A percentile compares a stretch with the other conserved stretches of the same genome.
Conservation (phyloP, 2,329 filamentous ascomycete species). For the Arthrobotrys megalospora region DNA sequence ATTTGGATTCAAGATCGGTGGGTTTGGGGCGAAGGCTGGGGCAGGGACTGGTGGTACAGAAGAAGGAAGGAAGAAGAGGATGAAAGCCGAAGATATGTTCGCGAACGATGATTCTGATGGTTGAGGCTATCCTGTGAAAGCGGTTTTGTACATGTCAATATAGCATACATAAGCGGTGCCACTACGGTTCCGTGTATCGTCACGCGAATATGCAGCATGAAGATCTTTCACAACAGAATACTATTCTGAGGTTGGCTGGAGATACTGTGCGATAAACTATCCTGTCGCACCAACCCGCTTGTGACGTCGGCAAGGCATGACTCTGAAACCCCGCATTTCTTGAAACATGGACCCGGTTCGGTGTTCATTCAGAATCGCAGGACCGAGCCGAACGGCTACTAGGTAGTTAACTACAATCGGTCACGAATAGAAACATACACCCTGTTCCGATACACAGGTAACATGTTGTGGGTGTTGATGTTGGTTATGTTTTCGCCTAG, state of each 20-base stretch:
- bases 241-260: constrained; percentile 42
- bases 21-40: constrained; percentile 52
- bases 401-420: background rate
- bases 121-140: constrained; percentile 11
- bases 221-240: constrained; percentile 24
- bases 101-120: constrained; percentile 76
- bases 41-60: constrained; percentile 65
- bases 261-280: constrained; percentile 1
- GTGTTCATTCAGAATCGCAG: constrained; percentile 7
- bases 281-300: background rate
- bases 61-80: constrained; percentile 73
- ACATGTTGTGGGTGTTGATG: constrained; percentile 5
- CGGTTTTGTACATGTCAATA: constrained; percentile 3
- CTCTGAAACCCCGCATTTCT: constrained; percentile 2
- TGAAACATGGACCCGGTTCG: constrained; percentile 15
- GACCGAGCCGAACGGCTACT: constrained; percentile 9
- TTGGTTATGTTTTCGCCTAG: background rate
- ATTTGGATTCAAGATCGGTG: constrained; percentile 64
- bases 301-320: constrained; percentile 12
- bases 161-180: constrained; percentile 2
- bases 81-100: constrained; percentile 89
- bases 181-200: constrained; percentile 2
- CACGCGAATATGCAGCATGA: constrained; percentile 20
- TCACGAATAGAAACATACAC: background rate
- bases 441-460: background rate